A percentile compares a stretch with the other conserved stretches of the same genome.
phyloP scores from a whole-genome alignment of 768 basidiomycete genomes.

The Daedaleopsis nitida region DNA sequence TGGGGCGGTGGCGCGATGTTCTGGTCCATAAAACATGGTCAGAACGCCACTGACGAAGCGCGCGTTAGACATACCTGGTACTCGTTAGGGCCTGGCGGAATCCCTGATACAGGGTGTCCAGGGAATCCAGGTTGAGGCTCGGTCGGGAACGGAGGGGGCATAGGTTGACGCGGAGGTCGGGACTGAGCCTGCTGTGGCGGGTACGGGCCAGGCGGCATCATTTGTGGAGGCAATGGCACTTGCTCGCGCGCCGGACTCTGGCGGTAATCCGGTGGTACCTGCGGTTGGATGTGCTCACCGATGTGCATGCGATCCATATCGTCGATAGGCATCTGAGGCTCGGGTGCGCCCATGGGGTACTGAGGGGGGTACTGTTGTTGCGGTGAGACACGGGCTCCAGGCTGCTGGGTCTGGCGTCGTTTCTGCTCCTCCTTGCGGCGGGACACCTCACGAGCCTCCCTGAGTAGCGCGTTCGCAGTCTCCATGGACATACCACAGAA shows the following conservation, averaged over 20 bases:
- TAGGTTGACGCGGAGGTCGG: conserved; percentile 41
- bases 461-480: conserved; percentile 90
- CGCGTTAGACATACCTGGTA: conserved; percentile 38
- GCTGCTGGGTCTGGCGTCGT: conserved; percentile 37
- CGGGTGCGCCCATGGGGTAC: conserved; percentile 17
- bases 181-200: conserved; percentile 25
- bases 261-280: conserved; percentile 2
- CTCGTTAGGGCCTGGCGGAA: conserved; percentile 30
- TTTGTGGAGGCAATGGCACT: conserved; percentile 12
- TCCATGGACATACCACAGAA: conserved; percentile 99
- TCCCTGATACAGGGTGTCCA: conserved; percentile 30
- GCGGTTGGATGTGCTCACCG: conserved; percentile 17
- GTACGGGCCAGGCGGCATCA: conserved; percentile 7
- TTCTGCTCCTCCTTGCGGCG: conserved; percentile 80
- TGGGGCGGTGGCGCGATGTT: conserved; percentile 20
- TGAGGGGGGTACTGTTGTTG: conserved; percentile 29
- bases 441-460: conserved; percentile 54
- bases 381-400: conserved; percentile 35
- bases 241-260: conserved; percentile 19
- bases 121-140: conserved; percentile 34
- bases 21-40: neutral
- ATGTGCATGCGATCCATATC: conserved; percentile 29
- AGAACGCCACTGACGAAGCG: neutral
- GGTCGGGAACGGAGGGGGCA: conserved; percentile 48
- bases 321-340: conserved; percentile 22